Evolutionary conservation across 441 rosid species (phyloP), one percentile per base, ranked within the genome.

Genomic region (Adansonia rubrostipa): DNA sequence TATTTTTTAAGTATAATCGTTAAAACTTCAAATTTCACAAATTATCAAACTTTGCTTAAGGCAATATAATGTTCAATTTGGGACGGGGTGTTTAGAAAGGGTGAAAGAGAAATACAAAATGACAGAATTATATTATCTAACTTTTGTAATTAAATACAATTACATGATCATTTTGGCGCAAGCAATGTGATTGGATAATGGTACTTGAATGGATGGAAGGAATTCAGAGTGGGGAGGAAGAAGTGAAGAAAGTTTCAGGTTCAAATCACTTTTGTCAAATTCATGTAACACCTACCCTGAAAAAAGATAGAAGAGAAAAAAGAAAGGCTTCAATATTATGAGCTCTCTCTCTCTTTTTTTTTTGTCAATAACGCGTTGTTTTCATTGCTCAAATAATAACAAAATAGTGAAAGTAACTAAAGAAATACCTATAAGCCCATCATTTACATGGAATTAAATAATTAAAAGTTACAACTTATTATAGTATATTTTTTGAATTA

Each of bases 211-310:
- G 19, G 57, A 0, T 20, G 64, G 64, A 10, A 60, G 13, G 36
- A 60, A 22, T 9, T 60, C 10, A 2, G 15, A 20, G 64, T 58
- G 24, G 17, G 57, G 40, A 5, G 6, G 17, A 5, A 14, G 17
- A 6, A 1, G 56, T 14, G 5, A 3, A 1, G 5, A 47, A 42
- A 67, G 13, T 20, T 45, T 42, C 28, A 17, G 8, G 24, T 17
- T 17, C 15, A 67, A 17, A 44, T 17, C 68, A 33, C 5, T 0
- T 63, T 14, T 63, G 45, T 33, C 45, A 62, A 62, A 28, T 28
- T 22, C 64, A 60, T 60, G 62, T 9, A 60, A 60, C 36, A 60
- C 64, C 64, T 60, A 60, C 64, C 64, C 9, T 60, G 64, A 60
- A 60, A 60, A 48, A 48, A 28, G 66, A 24, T 62, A 28, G 13